Percentiles rank a stretch among this genome's conserved stretches.
phyloP scores from a whole-genome alignment of 2,329 filamentous ascomycete genomes.

The Monilinia laxa region DNA sequence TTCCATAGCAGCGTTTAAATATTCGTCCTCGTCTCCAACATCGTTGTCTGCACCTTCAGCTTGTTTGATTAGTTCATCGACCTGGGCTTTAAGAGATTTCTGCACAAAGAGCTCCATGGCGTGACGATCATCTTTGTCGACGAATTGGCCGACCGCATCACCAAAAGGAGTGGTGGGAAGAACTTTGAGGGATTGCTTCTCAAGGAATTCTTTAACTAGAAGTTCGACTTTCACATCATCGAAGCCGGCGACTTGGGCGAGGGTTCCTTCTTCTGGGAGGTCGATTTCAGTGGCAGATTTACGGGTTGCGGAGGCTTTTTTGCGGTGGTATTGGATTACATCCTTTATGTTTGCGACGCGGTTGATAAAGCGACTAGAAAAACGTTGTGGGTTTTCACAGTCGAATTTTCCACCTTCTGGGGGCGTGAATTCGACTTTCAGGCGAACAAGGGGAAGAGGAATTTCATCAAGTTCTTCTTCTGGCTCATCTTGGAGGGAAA shows the following conservation, averaged over 20 bases:
- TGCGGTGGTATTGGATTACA: conserved; percentile 88
- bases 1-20: conserved; percentile 73
- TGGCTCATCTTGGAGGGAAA: conserved; percentile 65
- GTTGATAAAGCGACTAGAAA: conserved; percentile 88
- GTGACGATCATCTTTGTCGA: conserved; percentile 92
- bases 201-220: conserved; percentile 83
- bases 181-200: conserved; percentile 79
- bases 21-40: conserved; percentile 65
- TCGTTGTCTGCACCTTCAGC: conserved; percentile 53
- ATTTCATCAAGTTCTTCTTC: conserved; percentile 59
- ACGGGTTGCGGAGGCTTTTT: conserved; percentile 64
- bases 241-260: conserved; percentile 56
- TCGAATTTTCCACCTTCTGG: conserved; percentile 84
- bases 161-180: conserved; percentile 90
- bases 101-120: conserved; percentile 81
- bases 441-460: conserved; percentile 79
- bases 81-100: conserved; percentile 67
- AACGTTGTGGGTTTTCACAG: conserved; percentile 91
- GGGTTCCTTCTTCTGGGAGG: conserved; percentile 62
- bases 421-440: conserved; percentile 87
- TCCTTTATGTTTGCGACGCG: conserved; percentile 93
- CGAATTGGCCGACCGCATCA: conserved; percentile 88
- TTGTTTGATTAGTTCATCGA: conserved; percentile 61
- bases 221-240: conserved; percentile 85
- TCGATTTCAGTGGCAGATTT: conserved; percentile 47